Percentiles rank a stretch among this genome's conserved stretches.
phyloP scores from a whole-genome alignment of 1,284 basidiomycete species.

The Pseudozyma sp. region DNA sequence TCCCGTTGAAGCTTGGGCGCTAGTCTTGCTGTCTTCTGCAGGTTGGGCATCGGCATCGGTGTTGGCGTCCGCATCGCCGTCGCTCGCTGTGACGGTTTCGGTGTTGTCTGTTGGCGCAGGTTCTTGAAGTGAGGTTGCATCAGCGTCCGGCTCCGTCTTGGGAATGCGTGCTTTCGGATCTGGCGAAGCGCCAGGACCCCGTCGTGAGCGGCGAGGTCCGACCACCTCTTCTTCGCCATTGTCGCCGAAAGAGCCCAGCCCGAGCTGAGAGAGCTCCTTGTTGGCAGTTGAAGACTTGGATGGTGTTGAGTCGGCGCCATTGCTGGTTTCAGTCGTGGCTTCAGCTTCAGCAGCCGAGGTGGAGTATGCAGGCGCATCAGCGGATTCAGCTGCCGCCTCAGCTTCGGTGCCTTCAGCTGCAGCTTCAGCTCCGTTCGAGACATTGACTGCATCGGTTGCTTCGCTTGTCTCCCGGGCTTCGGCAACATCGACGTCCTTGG shows the following conservation, averaged over 20 bases:
- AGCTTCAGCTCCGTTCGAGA: background rate
- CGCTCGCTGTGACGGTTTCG: background rate
- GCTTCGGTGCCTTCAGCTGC: background rate
- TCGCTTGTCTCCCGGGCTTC: constrained; percentile 7
- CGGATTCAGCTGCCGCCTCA: background rate
- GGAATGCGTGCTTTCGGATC: constrained; percentile 30
- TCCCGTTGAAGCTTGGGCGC: constrained; percentile 10
- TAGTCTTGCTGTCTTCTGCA: constrained; percentile 4
- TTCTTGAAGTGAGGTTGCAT: constrained; percentile 14
- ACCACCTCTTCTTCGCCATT: constrained; percentile 40
- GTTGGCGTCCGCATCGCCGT: constrained; percentile 4
- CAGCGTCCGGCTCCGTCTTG: constrained; percentile 36
- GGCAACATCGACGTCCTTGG: constrained; percentile 9
- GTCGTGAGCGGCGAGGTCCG: constrained; percentile 46
- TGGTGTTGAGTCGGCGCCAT: constrained; percentile 7
- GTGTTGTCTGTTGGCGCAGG: constrained; percentile 2
- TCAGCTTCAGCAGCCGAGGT: background rate
- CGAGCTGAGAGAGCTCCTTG: constrained; percentile 57
- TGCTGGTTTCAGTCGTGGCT: constrained; percentile 3
- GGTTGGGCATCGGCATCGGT: background rate
- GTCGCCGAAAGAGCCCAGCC: constrained; percentile 50
- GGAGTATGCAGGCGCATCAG: background rate
- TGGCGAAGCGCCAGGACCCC: constrained; percentile 47
- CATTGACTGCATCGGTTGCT: constrained; percentile 8
- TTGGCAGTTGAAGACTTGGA: constrained; percentile 25